phyloP scores from a whole-genome alignment of 2,329 filamentous ascomycete species.

The Cladosporium cucumerinum region DNA sequence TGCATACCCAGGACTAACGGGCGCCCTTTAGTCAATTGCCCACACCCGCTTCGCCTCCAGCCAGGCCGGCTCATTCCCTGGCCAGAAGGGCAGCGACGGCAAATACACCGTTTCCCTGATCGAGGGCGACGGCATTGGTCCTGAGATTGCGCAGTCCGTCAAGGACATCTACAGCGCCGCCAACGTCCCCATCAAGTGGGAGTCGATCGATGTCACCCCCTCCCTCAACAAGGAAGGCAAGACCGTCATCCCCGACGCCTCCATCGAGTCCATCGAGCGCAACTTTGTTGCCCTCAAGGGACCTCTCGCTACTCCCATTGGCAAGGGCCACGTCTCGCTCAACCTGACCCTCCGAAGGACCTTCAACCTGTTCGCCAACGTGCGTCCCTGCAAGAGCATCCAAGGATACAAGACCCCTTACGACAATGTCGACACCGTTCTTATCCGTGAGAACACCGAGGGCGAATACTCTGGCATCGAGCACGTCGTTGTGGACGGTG shows the following conservation, averaged over 20 bases:
- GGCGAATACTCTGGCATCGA: conserved; percentile 99
- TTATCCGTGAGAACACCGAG: conserved; percentile 99
- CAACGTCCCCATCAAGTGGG: conserved; percentile 95
- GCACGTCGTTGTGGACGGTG: conserved; percentile 95
- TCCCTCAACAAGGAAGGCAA: conserved; percentile 82
- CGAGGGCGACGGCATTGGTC: conserved; percentile 97
- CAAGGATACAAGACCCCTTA: conserved; percentile 98
- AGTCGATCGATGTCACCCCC: conserved; percentile 93
- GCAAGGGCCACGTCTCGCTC: conserved; percentile 98
- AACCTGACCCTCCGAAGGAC: conserved; percentile 98
- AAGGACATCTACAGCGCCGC: conserved; percentile 98
- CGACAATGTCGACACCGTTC: conserved; percentile 91
- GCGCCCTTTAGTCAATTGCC: neutral
- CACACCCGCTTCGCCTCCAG: conserved; percentile 27
- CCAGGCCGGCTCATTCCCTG: conserved; percentile 88
- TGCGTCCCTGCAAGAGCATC: conserved; percentile 95
- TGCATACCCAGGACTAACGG: neutral
- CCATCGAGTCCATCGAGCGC: conserved; percentile 87
- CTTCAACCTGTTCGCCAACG: conserved; percentile 99
- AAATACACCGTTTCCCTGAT: conserved; percentile 96
- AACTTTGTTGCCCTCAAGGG: conserved; percentile 99
- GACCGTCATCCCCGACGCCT: conserved; percentile 88
- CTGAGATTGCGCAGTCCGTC: conserved; percentile 94
- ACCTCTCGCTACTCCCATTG: conserved; percentile 93
- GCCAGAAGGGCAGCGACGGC: conserved; percentile 82